These are phyloP conservation scores for Diaporthe ampelina DNA, from an alignment of 2,329 filamentous ascomycete genomes.

Conservation along the genomic window DNA sequence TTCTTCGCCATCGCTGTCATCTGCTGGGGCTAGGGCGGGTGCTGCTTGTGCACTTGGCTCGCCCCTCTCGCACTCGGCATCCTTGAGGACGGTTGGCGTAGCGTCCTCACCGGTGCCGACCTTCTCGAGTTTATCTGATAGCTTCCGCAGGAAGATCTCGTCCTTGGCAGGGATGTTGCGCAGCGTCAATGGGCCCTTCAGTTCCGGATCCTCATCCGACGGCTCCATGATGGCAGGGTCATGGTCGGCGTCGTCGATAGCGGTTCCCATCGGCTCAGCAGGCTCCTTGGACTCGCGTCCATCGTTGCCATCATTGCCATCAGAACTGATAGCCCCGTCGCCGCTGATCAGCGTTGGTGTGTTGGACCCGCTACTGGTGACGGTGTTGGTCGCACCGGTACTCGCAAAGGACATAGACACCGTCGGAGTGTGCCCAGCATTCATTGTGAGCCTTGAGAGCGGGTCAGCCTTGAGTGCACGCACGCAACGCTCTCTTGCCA, in stretches of 20 bases:
- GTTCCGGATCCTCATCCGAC: constrained; percentile 57
- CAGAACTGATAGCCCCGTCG: constrained; percentile 42
- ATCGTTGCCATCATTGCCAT: constrained; percentile 35
- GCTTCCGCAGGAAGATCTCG: constrained; percentile 64
- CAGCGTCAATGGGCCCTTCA: constrained; percentile 68
- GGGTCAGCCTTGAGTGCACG: constrained; percentile 60
- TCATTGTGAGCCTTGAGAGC: constrained; percentile 68
- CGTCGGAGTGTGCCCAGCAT: constrained; percentile 74
- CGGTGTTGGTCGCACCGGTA: constrained; percentile 56
- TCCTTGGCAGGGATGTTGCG: constrained; percentile 69
- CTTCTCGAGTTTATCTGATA: constrained; percentile 66
- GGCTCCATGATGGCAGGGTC: constrained; percentile 52
- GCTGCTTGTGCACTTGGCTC: constrained; percentile 29
- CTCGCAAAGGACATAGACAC: constrained; percentile 67
- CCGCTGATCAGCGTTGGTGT: constrained; percentile 52
- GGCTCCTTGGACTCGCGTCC: constrained; percentile 38
- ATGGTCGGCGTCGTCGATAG: constrained; percentile 41
- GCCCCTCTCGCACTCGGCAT: constrained; percentile 22
- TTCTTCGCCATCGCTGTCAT: constrained; percentile 45
- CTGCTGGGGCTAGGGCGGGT: constrained; percentile 36
- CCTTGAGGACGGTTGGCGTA: constrained; percentile 58
- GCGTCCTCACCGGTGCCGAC: constrained; percentile 62
- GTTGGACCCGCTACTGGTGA: constrained; percentile 56
- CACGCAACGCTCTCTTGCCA: constrained; percentile 33
- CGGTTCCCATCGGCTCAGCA: constrained; percentile 43